phyloP scores from a whole-genome alignment of 371 early-diverging fungal species.

The Mucor mucedo region DNA sequence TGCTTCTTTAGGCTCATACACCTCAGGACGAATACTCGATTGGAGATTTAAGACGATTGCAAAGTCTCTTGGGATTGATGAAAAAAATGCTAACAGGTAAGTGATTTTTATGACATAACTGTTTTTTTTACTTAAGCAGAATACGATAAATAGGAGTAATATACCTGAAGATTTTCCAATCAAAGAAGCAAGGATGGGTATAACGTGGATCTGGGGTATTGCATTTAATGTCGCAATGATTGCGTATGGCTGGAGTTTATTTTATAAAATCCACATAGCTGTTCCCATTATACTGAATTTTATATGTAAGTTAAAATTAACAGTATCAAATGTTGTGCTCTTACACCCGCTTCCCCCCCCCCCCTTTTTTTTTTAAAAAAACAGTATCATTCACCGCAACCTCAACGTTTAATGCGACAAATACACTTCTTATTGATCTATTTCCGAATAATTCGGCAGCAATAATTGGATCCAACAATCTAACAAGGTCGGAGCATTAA shows the following conservation, averaged over 20 bases:
- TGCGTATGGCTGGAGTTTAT: constrained; percentile 44
- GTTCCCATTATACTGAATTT: constrained; percentile 36
- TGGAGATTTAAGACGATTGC: constrained; percentile 26
- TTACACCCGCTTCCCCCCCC: background rate
- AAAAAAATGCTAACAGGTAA: constrained; percentile 19
- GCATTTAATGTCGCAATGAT: constrained; percentile 38
- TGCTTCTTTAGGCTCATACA: constrained; percentile 30
- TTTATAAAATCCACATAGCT: constrained; percentile 32
- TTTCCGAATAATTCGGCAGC: constrained; percentile 49
- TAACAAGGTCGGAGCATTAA: constrained; percentile 12
- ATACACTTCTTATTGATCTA: constrained; percentile 48
- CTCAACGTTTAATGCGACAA: constrained; percentile 40
- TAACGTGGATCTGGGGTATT: constrained; percentile 42
- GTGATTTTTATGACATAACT: background rate
- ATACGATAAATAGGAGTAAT: constrained; percentile 10
- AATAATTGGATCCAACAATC: constrained; percentile 48
- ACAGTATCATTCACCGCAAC: constrained; percentile 40
- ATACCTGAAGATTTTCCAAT: constrained; percentile 34
- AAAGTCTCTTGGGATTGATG: constrained; percentile 12
- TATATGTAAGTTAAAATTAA: constrained; percentile 28
- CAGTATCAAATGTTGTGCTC: too few species aligned
- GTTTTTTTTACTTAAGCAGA: background rate
- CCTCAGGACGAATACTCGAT: constrained; percentile 37
- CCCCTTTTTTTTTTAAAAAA: background rate
- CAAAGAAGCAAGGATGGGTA: constrained; percentile 41